Base-by-base conservation (phyloP, 2,329 filamentous ascomycete genomes). In the Neocatenulostroma microsporum region DNA sequence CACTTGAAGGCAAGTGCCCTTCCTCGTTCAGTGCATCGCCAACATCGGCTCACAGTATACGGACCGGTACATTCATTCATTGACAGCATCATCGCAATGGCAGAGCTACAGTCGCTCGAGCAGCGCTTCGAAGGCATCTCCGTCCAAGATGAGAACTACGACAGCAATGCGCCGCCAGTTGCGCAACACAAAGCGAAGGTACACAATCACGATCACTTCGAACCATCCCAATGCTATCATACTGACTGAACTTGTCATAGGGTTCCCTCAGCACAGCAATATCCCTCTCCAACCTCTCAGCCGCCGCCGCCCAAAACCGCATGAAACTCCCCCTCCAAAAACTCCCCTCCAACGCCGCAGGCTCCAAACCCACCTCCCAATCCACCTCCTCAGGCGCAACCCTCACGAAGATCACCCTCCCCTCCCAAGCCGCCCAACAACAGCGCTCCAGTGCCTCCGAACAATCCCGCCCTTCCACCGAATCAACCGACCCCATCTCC, bases 51-150 rank as follows among this genome's bases (percentile, higher is more conserved):
- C n/a, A n/a, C n/a, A n/a, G n/a, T n/a, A n/a, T n/a, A n/a, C n/a
- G n/a, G n/a, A n/a, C n/a, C n/a, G n/a, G n/a, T n/a, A n/a, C n/a
- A n/a, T n/a, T n/a, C 36, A 34, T 39, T 39, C 36, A 34, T 39
- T 39, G 28, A 32, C 10, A 30, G 25, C 18, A 36, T 30, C 9
- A 30, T 18, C 33, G 2, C 37, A 38, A 58, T 58, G 55, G 52
- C 54, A 28, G 77, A 88, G 47, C 76, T 83, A 41, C 77, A 84
- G 51, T 78, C 77, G 34, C 72, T 96, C 30, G 89, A 95, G 67
- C 72, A 83, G 64, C 84, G 84, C 53, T 85, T 96, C 57, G 87
- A 94, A 77, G 81, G 80, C 62, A 76, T 95, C 66, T 82, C 84
- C 14, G 84, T 95, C 45, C 82, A 84, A 52, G 88, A 95, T 57